Evolutionary conservation across 768 basidiomycete species (phyloP), one percentile per base, ranked within the genome.

Genomic region (Arthromyces matolae): DNA sequence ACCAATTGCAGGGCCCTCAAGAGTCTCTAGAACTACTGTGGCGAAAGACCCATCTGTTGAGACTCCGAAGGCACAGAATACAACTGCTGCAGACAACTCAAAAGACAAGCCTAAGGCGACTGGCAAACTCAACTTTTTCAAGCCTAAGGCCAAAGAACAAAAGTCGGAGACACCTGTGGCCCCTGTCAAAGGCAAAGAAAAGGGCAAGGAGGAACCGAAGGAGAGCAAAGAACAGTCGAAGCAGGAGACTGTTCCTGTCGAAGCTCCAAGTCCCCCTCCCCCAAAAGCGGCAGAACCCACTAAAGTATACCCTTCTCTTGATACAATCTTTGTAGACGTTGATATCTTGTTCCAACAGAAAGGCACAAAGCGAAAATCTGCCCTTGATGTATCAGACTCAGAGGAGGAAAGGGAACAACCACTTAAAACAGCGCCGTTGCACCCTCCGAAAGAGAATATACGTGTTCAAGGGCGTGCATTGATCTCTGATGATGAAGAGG

Each of bases 401-500:
- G 64, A 61, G 5, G 58, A 60, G 2, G 65, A 64, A 19, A 35
- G 18, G 32, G 33, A 45, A 27, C 44, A 1, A n/a, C 47, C 37
- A 35, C 36, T 43, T 14, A 47, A 19, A 43, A 38, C 31, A 33
- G 23, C 44, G 16, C 49, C 50, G n/a, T 35, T 43, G 31, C 50
- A 24, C 13, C 42, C 47, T 20, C 38, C 43, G n/a, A 56, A 57
- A 32, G 57, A 52, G 13, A 59, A 52, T 8, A 58, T 65, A 22
- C 71, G 72, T 22, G 58, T 78, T 31, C 76, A 75, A 58, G 79
- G 71, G 40, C 71, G 70, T 3, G 69, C 75, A 16, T 57, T 84
- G 8, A 35, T 82, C 12, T 86, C 84, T 0, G 86, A 88, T 45
- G 79, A 82, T 3, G 82, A 84, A 20, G 84, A 79, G 13, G 72